phyloP scores from a whole-genome alignment of 208 protist genomes.

The Trypanosoma caninum region DNA sequence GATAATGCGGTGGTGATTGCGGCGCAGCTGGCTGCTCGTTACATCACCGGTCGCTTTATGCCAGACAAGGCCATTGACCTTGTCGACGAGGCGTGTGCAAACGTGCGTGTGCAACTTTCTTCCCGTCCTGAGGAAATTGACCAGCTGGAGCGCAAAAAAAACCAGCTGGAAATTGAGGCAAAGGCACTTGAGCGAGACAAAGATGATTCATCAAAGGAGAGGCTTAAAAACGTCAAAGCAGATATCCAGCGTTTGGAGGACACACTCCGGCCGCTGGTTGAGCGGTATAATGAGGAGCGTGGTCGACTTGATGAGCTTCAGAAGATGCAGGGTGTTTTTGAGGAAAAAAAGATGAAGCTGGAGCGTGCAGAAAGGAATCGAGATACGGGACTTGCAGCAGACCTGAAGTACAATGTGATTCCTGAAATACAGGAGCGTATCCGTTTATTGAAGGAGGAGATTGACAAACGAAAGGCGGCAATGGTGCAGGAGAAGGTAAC shows the following conservation, averaged over 20 bases:
- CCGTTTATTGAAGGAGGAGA: slow-evolving; percentile 59
- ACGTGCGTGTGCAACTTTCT: slow-evolving; percentile 93
- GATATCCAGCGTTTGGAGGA: slow-evolving; percentile 81
- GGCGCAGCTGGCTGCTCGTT: slow-evolving; percentile 91
- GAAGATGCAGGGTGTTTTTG: slow-evolving; percentile 82
- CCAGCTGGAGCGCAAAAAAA: slow-evolving; percentile 84
- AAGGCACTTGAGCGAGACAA: slow-evolving; percentile 93
- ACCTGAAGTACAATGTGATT: slow-evolving; percentile 96
- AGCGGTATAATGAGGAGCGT: slow-evolving; percentile 84
- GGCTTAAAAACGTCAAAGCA: slow-evolving; percentile 64
- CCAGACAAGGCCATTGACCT: slow-evolving; percentile 99
- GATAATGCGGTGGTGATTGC: slow-evolving; percentile 89
- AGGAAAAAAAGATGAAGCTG: slow-evolving; percentile 88
- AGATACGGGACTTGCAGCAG: slow-evolving; percentile 91
- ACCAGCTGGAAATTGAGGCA: slow-evolving; percentile 92
- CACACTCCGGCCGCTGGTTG: slow-evolving; percentile 71
- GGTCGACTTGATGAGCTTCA: slow-evolving; percentile 84
- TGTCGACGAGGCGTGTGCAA: slow-evolving; percentile 95
- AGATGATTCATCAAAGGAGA: slow-evolving; percentile 52
- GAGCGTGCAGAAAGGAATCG: slow-evolving; percentile 84
- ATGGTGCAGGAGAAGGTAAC: slow-evolving; percentile 67
- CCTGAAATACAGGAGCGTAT: slow-evolving; percentile 92
- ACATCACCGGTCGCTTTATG: slow-evolving; percentile 95
- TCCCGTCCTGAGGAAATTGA: slow-evolving; percentile 96
- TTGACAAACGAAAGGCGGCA: slow-evolving; percentile 52